Evolutionary conservation across 1,139 yeast genomes (phyloP).

Genomic region (Yamadazyma sp.): DNA sequence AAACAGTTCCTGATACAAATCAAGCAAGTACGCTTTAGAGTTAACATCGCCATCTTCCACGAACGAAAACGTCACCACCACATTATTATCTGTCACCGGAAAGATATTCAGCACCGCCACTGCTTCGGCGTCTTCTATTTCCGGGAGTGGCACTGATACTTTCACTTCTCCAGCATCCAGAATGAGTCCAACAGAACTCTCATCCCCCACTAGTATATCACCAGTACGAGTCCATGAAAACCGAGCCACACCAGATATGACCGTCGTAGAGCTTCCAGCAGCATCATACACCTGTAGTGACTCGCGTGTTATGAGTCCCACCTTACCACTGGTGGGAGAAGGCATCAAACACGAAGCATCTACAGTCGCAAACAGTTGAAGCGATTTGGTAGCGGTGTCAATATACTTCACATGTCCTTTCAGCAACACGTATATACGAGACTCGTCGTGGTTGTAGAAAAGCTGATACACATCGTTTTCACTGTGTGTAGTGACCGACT

Average conservation of each 20-base stretch:
- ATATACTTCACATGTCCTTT: conserved; percentile 3
- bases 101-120: conserved; percentile 5
- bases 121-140: conserved; percentile 7
- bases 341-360: conserved; percentile 1
- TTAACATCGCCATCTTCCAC: conserved; percentile 11
- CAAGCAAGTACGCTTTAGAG: conserved; percentile 11
- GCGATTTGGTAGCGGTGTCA: background rate
- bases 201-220: conserved; percentile 5
- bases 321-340: conserved; percentile 1
- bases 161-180: background rate
- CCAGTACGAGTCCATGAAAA: conserved; percentile 1
- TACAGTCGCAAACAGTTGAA: background rate
- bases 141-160: conserved; percentile 6
- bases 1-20: conserved; percentile 3
- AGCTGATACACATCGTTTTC: conserved; percentile 22
- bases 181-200: background rate
- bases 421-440: conserved; percentile 23
- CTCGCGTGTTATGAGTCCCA: background rate
- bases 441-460: conserved; percentile 24
- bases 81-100: background rate
- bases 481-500: conserved; percentile 8
- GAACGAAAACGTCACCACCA: conserved; percentile 17
- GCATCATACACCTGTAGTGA: background rate
- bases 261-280: background rate
- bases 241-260: background rate